Percentiles rank a stretch among this genome's conserved stretches.
phyloP scores from a whole-genome alignment of 768 basidiomycete species.

The Panus rudis region DNA sequence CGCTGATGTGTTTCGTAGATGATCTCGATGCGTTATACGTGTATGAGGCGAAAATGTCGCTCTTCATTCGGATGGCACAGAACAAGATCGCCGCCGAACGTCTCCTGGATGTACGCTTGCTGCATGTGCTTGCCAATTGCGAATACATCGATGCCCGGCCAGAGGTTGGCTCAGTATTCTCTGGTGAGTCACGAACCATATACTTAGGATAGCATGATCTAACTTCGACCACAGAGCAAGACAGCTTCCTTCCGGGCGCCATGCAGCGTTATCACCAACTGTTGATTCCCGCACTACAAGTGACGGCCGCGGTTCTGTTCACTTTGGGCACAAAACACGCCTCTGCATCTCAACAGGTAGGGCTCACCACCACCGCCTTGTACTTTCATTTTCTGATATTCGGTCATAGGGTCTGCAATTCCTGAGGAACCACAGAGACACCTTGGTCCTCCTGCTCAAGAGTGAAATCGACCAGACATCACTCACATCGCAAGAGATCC shows the following conservation, averaged over 20 bases:
- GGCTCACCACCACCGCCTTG: conserved; percentile 6
- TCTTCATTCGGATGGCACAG: conserved; percentile 80
- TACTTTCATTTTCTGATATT: neutral
- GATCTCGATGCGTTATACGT: conserved; percentile 89
- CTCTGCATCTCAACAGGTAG: conserved; percentile 64
- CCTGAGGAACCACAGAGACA: conserved; percentile 75
- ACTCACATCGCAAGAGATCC: too few species aligned
- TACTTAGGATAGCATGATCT: conserved; percentile 4
- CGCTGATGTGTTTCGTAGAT: conserved; percentile 37
- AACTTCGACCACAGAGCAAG: conserved; percentile 46
- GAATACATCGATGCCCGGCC: conserved; percentile 85
- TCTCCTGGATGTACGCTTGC: conserved; percentile 68
- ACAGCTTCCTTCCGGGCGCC: conserved; percentile 83
- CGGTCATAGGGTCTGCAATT: conserved; percentile 64
- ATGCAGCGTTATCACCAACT: conserved; percentile 89
- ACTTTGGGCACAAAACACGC: conserved; percentile 66
- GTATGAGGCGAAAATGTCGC: conserved; percentile 90
- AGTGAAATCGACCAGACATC: too few species aligned
- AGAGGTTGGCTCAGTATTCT: conserved; percentile 73
- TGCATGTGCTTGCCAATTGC: conserved; percentile 72
- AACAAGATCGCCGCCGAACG: conserved; percentile 80
- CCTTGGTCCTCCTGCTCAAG: conserved; percentile 75
- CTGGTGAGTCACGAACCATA: conserved; percentile 42
- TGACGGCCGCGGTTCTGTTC: conserved; percentile 69
- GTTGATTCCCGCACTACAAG: conserved; percentile 79